Evolutionary conservation across 1,284 basidiomycete species (phyloP), one percentile per base, ranked within the genome.

Genomic region (Malassezia pachydermatis): DNA sequence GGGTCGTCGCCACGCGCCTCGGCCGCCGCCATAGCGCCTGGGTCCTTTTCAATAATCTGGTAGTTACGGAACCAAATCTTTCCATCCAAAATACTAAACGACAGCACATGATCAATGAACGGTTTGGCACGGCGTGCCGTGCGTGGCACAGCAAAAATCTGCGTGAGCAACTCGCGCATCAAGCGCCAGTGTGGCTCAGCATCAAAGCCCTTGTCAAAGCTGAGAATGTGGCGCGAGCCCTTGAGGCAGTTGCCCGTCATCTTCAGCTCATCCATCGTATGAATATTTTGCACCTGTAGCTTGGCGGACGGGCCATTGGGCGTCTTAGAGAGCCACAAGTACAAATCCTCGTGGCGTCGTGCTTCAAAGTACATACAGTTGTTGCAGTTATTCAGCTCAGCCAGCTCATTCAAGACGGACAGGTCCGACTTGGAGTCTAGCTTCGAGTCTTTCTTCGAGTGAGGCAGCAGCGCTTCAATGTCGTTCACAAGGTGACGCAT

Each of bases 1-100:
- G 47, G 55, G 23, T 51, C 41, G 82, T 81, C 44, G 79, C 88
- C 58, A 70, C 69, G 20, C 74, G 75, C 41, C 49, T 54, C 51
- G 39, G 52, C 38, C 28, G 65, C 49, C 27, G 54, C 59, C 32
- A 52, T 55, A 38, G 60, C 56, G 47, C 64, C 60, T 20, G 86
- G 84, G 68, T 77, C 77, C 58, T 77, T 76, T 55, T 79, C 77
- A 58, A 79, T 75, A 54, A 79, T 78, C 74, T 98, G 92, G 76
- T 86, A 98, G 75, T 96, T 96, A 59, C 94, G 81, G 79, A 98
- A 96, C 94, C 94, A 99, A 59, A 98, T 88, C 73, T 95, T 96
- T 72, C 81, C 80, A 76, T 99, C 94, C 34, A 94, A 78, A 44
- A 98, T 79, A 17, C 89, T 94, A 74, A 99, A 98, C 36, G 88